Base-by-base conservation (phyloP, 192 early-diverging fungal species). In the Geranomyces michiganensis region DNA sequence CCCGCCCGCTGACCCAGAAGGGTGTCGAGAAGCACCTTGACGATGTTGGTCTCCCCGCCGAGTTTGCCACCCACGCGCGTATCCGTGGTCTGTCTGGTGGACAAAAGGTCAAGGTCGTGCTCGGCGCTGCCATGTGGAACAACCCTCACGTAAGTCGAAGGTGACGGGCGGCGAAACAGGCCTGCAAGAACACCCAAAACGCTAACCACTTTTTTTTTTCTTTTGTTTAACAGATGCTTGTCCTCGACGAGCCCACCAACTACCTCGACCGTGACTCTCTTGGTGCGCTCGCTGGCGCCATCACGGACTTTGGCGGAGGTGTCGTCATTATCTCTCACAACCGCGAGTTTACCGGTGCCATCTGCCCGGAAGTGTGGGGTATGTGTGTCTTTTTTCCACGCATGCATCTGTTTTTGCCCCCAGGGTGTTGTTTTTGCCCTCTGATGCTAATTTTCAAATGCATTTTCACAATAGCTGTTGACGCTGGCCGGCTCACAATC, bases 51-150 rank as follows among this genome's bases (percentile, higher is more conserved):
- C 81, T 93, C 66, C 85, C 88, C 63, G 78, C 90, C 30, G 89
- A 93, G 71, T 91, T 93, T 78, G 89, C 87, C 36, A 86, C 90
- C 58, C 90, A 92, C 78, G 85, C 85, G 71, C 84, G 87, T 73
- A 92, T 93, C 62, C 80, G 83, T 67, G 86, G 87, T 56, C 82
- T 93, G n/a, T 91, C 90, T 49, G 92, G 90, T 44, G 92, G 92
- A 61, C 92, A 92, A 79, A 93, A 92, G 73, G 91, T 93, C 65
- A 93, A 93, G 83, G 90, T 92, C 46, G 92, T 93, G 29, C 87
- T 93, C 72, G 91, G 82, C 49, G 91, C 89, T 27, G 88, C 90
- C 41, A 91, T 93, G 90, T 92, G 92, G 92, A 87, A 89, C 75
- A 86, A 90, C 80, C 90, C 90, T 51, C 92, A 93, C 72, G 36